These are phyloP conservation scores for Bruguiera sexangula DNA, from an alignment of 345 rosid species.

Conservation along the genomic window DNA sequence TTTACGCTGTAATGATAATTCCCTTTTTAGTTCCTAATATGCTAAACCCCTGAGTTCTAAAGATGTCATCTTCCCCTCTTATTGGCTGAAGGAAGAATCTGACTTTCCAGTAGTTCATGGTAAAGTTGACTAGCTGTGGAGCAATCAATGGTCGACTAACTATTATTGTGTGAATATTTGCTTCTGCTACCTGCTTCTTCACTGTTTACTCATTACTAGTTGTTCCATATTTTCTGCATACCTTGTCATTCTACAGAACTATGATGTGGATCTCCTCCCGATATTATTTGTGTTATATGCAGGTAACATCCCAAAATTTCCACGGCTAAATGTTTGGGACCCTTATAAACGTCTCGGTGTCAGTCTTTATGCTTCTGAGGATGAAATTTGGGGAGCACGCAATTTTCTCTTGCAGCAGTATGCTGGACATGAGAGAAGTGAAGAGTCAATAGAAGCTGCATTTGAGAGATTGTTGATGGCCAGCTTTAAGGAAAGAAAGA, in stretches of 20 bases:
- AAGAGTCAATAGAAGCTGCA: slow-evolving; percentile 89
- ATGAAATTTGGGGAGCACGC: slow-evolving; percentile 93
- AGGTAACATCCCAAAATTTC: slow-evolving; percentile 71
- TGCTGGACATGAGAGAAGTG: slow-evolving; percentile 87
- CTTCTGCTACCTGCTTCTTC: no score
- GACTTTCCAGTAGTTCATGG: no score
- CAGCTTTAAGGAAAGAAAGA: slow-evolving; percentile 76
- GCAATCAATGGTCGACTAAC: no score
- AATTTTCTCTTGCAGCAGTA: slow-evolving; percentile 87
- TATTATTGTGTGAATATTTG: no score
- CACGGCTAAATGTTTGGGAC: slow-evolving; percentile 75
- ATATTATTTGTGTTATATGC: slow-evolving; percentile 3
- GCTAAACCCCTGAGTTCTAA: no score
- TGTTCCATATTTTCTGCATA: neutral
- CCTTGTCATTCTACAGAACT: no score
- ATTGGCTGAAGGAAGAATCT: no score
- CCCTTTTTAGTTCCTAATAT: no score
- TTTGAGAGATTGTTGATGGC: slow-evolving; percentile 85
- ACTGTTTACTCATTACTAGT: no score
- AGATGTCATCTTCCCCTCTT: no score
- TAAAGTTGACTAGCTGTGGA: no score
- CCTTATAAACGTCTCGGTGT: slow-evolving; percentile 83
- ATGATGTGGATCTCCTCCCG: neutral
- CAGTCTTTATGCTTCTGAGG: slow-evolving; percentile 79
- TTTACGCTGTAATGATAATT: no score